Conservation (phyloP, 257 asterid species). For the Solanum sejunctum region DNA sequence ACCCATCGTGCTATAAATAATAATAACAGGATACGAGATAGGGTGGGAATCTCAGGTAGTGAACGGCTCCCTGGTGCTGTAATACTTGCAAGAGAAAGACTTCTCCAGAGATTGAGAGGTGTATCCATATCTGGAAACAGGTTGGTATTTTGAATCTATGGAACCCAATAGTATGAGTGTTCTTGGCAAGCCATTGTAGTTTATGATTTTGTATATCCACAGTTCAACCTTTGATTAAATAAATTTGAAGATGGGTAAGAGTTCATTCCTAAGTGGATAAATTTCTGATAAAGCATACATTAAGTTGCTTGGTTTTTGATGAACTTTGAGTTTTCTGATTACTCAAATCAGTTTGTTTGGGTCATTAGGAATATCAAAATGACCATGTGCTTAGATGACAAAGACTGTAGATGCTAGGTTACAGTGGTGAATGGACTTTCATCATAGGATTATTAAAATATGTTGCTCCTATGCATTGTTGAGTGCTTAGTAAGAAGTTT, state of each 20-base stretch:
- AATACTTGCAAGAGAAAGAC: slow-evolving; percentile 87
- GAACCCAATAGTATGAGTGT: neutral
- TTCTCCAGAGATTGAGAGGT: slow-evolving; percentile 76
- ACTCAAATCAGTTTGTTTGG: neutral
- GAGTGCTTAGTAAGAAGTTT: neutral
- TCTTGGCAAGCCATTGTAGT: neutral
- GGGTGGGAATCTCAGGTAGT: slow-evolving; percentile 29
- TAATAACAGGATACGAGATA: slow-evolving; percentile 17
- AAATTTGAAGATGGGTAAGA: neutral
- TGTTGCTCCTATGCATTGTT: neutral
- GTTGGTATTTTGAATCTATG: slow-evolving; percentile 17
- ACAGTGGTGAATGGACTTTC: neutral
- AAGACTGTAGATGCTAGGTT: neutral
- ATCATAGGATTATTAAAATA: neutral
- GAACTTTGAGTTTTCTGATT: neutral
- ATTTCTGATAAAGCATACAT: neutral
- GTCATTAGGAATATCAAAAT: neutral
- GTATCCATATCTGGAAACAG: slow-evolving; percentile 54
- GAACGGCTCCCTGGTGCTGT: slow-evolving; percentile 88
- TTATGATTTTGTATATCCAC: neutral
- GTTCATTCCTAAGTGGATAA: neutral
- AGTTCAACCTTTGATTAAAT: neutral
- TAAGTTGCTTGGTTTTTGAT: neutral
- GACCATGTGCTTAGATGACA: neutral
- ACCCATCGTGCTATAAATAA: slow-evolving; percentile 22